Base-by-base conservation (phyloP, 2,329 filamentous ascomycete genomes). In the Sporothrix mexicana region DNA sequence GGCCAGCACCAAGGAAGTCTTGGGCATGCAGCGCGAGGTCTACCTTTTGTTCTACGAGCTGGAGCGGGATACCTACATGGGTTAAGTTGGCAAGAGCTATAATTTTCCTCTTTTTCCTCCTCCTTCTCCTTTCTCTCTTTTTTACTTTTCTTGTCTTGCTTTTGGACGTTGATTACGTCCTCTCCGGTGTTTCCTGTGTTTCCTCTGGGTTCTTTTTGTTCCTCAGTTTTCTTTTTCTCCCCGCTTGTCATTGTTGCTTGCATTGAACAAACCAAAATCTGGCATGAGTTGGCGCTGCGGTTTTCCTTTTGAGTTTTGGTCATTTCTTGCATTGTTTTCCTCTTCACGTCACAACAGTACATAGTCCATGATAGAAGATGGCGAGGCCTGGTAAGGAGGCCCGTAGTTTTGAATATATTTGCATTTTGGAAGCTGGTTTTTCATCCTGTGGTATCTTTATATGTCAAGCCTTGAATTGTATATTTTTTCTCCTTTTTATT, bases 11-110 rank as follows among this genome's bases (percentile, higher is more conserved):
- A 89, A 87, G 71, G 96, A 99, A 77, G 94, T 99, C 7, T 81
- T 99, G 73, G 90, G 90, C 8, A 97, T 98, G 94, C 94, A 98
- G 82, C 92, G 91, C 78, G 96, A 99, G 82, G 95, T 98, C 0
- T 99, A 99, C 81, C 84, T 99, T 79, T 82, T 99, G 69, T 99
- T 99, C 81, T 99, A 99, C 82, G 95, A 98, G 84, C 84, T 97
- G 77, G 92, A 95, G 76, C 77, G 76, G 15, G 72, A 75, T 25
- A 41, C 68, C 7, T 69, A 73, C 30, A n/a, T 13, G 30, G 36
- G 62, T 5, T 64, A 45, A 30, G 2, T 20, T 47, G 8, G 45
- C 9, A 9, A 47, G 45, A 47, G 45, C 15, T 47, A 15, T 47
- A 3, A 4, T 47, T 41, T 61, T 8, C 25, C 17, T 17, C 17